Conservation (phyloP, 2,329 filamentous ascomycete species). For the Gliomastix tumulicola region DNA sequence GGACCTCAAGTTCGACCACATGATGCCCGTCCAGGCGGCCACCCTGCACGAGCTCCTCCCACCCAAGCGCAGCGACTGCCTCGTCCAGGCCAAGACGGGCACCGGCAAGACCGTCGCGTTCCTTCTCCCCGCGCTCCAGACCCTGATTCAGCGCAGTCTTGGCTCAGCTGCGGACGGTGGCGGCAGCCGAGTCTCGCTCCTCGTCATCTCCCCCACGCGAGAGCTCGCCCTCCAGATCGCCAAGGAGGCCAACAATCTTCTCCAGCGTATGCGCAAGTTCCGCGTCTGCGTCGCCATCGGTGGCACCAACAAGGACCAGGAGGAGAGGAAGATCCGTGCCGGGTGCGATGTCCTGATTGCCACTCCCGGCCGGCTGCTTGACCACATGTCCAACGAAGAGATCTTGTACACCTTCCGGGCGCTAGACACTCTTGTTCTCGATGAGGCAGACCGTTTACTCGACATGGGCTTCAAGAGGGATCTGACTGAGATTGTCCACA, state of each 20-base stretch:
- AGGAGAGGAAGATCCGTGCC: conserved; percentile 88
- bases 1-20: conserved; percentile 41
- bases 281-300: conserved; percentile 88
- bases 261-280: conserved; percentile 87
- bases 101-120: conserved; percentile 95
- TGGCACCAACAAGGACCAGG: conserved; percentile 81
- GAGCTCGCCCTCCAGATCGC: conserved; percentile 96
- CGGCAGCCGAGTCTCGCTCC: conserved; percentile 38
- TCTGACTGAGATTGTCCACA: conserved; percentile 94
- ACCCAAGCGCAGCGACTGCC: conserved; percentile 67
- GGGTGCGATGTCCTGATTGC: conserved; percentile 93
- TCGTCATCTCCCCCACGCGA: conserved; percentile 87
- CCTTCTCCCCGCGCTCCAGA: conserved; percentile 91
- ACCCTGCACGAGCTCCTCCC: conserved; percentile 40
- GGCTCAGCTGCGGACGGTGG: conserved; percentile 71
- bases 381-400: conserved; percentile 88
- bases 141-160: conserved; percentile 65
- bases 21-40: conserved; percentile 49
- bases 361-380: conserved; percentile 87
- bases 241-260: conserved; percentile 85
- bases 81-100: conserved; percentile 92
- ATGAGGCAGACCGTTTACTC: conserved; percentile 95
- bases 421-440: conserved; percentile 84
- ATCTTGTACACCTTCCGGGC: conserved; percentile 81
- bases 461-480: conserved; percentile 98